A percentile compares a stretch with the other conserved stretches of the same genome.
Evolutionary conservation across 202 grass and related monocot species (phyloP).

Genomic region (Panicum virgatum): DNA sequence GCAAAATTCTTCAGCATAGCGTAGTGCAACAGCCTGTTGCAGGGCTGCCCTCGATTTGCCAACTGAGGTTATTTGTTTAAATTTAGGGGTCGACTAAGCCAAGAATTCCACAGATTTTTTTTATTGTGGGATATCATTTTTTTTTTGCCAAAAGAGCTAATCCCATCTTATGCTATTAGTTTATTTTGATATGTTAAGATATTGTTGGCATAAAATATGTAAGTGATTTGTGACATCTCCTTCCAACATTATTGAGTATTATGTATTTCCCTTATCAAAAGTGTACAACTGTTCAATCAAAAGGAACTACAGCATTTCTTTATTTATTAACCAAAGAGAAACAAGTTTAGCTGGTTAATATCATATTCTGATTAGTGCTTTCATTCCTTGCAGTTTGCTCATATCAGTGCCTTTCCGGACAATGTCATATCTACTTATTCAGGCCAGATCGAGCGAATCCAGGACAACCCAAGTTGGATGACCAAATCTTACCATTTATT

Average conservation of each 20-base stretch:
- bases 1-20: conserved; percentile 4
- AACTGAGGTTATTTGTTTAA: neutral
- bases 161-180: neutral
- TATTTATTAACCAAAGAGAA: neutral
- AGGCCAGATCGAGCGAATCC: neutral
- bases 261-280: neutral
- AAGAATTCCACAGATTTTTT: too few relatives aligned
- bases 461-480: conserved; percentile 23
- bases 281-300: too few relatives aligned
- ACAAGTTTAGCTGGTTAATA: neutral
- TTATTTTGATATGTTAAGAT: conserved; percentile 1
- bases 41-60: neutral
- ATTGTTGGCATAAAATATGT: neutral
- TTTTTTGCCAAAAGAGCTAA: neutral
- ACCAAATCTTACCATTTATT: conserved; percentile 34
- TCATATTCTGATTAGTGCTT: conserved; percentile 5
- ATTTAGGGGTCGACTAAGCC: too few relatives aligned
- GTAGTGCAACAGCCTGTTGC: neutral
- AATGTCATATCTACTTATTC: conserved; percentile 34
- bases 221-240: neutral
- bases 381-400: conserved; percentile 13
- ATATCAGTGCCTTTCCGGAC: neutral
- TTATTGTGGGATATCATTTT: neutral
- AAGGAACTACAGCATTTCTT: too few relatives aligned
- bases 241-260: neutral